Conservation (phyloP, 2,329 filamentous ascomycete species). For the Hymenoscyphus occultus region DNA sequence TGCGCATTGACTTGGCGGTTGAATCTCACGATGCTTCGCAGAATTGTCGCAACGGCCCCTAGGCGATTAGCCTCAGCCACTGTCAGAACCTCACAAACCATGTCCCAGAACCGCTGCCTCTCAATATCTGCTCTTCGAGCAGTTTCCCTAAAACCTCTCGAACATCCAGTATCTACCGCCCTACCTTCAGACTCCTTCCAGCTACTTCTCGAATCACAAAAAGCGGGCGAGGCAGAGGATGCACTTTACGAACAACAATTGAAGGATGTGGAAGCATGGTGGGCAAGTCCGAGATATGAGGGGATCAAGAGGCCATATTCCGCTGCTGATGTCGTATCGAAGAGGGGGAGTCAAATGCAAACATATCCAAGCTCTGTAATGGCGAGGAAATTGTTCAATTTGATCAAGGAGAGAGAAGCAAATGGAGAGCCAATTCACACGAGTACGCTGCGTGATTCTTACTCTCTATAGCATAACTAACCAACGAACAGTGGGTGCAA, state of each 20-base stretch:
- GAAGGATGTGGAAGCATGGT: slow-evolving; percentile 85
- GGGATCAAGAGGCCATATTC: slow-evolving; percentile 92
- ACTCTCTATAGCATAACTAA: slow-evolving; percentile 16
- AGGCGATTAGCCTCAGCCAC: slow-evolving; percentile 6
- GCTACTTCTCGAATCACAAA: slow-evolving; percentile 72
- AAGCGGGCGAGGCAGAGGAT: slow-evolving; percentile 79
- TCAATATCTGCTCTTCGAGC: slow-evolving; percentile 28
- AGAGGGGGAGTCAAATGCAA: slow-evolving; percentile 83
- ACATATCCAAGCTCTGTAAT: slow-evolving; percentile 90
- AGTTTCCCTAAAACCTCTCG: slow-evolving; percentile 27
- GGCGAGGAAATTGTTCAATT: slow-evolving; percentile 90
- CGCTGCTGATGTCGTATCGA: slow-evolving; percentile 87
- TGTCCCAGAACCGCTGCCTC: slow-evolving; percentile 22
- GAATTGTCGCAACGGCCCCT: slow-evolving; percentile 28
- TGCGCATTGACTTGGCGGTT: background rate
- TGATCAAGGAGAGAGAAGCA: slow-evolving; percentile 73
- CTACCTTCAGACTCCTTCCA: slow-evolving; percentile 73
- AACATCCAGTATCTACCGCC: slow-evolving; percentile 30
- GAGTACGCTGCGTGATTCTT: slow-evolving; percentile 52
- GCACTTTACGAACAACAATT: slow-evolving; percentile 80
- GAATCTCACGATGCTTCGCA: slow-evolving; percentile 33
- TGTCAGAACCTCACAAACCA: slow-evolving; percentile 11
- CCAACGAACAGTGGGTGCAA: slow-evolving; percentile 72
- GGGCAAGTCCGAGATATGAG: slow-evolving; percentile 77
- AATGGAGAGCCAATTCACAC: slow-evolving; percentile 90